Evolutionary conservation across 2,329 filamentous ascomycete species (phyloP).

Genomic region (Clarireedia homoeocarpa): DNA sequence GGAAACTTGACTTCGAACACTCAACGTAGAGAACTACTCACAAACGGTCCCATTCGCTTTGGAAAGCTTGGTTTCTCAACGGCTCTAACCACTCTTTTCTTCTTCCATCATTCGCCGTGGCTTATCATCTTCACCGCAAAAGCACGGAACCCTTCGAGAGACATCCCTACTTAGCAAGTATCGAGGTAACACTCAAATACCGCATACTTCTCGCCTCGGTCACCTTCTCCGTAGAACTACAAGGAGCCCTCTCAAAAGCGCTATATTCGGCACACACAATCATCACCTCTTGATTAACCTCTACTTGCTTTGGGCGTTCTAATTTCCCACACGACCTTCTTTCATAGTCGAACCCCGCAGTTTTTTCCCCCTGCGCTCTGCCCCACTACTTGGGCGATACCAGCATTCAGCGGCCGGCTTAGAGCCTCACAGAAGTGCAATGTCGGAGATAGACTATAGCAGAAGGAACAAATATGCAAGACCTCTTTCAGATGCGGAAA

Average conservation of each 20-base stretch:
- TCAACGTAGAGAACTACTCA: background rate
- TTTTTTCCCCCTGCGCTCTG: background rate
- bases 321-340: background rate
- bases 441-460: constrained; percentile 50
- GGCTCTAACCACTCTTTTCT: background rate
- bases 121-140: constrained; percentile 4
- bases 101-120: background rate
- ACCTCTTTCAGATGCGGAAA: constrained; percentile 71
- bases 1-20: background rate
- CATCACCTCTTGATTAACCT: background rate
- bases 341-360: background rate
- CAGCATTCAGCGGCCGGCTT: background rate
- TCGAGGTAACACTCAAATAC: too few relatives aligned
- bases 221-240: background rate
- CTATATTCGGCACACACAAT: too few relatives aligned
- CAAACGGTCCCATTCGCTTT: constrained; percentile 1
- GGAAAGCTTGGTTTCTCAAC: background rate
- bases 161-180: background rate
- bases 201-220: background rate
- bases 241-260: too few relatives aligned
- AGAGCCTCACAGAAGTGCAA: constrained; percentile 6
- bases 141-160: background rate
- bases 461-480: constrained; percentile 84
- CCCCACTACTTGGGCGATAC: constrained; percentile 5
- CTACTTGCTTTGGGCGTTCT: too few relatives aligned